Evolutionary conservation across 23 red algal genomes (phyloP).

Genomic region (Cyanidium caldarium): DNA sequence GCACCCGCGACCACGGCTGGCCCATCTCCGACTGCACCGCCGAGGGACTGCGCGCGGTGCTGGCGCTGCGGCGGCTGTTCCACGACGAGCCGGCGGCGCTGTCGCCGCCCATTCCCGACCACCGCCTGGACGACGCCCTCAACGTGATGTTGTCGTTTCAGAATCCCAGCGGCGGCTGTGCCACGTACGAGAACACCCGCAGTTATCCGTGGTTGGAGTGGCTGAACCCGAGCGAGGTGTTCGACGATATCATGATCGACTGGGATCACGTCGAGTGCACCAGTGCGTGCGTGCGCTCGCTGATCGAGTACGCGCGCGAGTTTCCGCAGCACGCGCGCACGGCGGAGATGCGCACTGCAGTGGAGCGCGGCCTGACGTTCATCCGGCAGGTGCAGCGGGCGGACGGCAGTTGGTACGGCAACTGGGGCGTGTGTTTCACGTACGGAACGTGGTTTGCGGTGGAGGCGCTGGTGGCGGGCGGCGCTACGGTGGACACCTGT

Average conservation of each 20-base stretch:
- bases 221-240: conserved; percentile 98
- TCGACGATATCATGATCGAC: conserved; percentile 99
- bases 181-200: conserved; percentile 85
- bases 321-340: conserved; percentile 39
- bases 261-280: conserved; percentile 94
- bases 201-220: conserved; percentile 72
- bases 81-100: not conserved
- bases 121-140: conserved; percentile 39
- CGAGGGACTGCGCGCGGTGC: conserved; percentile 70
- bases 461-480: conserved; percentile 63
- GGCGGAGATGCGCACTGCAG: conserved; percentile 25
- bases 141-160: conserved; percentile 85
- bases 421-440: conserved; percentile 93
- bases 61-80: conserved; percentile 32
- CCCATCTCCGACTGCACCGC: conserved; percentile 96
- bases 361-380: conserved; percentile 33
- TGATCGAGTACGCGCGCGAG: conserved; percentile 36
- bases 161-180: conserved; percentile 79
- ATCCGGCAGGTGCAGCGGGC: conserved; percentile 46
- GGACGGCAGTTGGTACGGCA: conserved; percentile 98
- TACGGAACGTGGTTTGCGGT: conserved; percentile 93
- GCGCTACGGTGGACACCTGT: conserved; percentile 37
- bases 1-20: conserved; percentile 93
- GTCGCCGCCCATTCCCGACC: not conserved
- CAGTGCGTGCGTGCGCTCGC: conserved; percentile 48